phyloP scores from a whole-genome alignment of 2,329 filamentous ascomycete genomes.

The Venturia nashicola region DNA sequence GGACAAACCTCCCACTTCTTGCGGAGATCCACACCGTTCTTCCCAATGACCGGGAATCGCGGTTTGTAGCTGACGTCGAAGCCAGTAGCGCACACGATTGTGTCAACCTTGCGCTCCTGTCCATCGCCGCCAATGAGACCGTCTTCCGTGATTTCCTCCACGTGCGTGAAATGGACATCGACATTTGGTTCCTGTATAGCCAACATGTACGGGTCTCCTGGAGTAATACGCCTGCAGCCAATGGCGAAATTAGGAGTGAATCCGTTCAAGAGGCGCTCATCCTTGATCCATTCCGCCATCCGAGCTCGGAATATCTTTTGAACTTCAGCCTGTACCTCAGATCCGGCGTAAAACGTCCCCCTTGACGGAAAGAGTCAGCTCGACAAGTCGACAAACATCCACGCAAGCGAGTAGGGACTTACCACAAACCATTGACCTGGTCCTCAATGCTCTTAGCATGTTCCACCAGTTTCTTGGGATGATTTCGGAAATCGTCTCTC shows the following conservation, averaged over 20 bases:
- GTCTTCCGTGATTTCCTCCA: conserved; percentile 17
- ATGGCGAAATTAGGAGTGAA: conserved; percentile 35
- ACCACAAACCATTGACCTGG: conserved; percentile 38
- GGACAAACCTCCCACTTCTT: conserved; percentile 34
- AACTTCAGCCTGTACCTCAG: conserved; percentile 26
- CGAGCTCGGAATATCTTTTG: conserved; percentile 27
- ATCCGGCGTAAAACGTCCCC: conserved; percentile 29
- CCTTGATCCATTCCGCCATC: conserved; percentile 39
- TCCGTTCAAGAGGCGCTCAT: conserved; percentile 27
- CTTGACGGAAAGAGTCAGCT: neutral
- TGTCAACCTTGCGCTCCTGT: conserved; percentile 19
- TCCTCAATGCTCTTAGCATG: conserved; percentile 36
- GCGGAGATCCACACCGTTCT: conserved; percentile 18
- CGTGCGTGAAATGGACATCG: conserved; percentile 21
- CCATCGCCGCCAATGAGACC: conserved; percentile 22
- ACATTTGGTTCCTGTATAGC: conserved; percentile 23
- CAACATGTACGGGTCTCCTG: conserved; percentile 31
- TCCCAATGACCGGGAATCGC: conserved; percentile 16
- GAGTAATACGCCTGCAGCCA: conserved; percentile 30
- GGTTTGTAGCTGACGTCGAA: conserved; percentile 23
- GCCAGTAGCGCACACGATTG: conserved; percentile 26
- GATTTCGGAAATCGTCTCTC: conserved; percentile 23
- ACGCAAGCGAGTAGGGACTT: conserved; percentile 5
- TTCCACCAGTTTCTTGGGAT: conserved; percentile 32
- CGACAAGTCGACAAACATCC: neutral